phyloP scores from a whole-genome alignment of 2,329 filamentous ascomycete genomes.

The Pestalotiopsis sp. region DNA sequence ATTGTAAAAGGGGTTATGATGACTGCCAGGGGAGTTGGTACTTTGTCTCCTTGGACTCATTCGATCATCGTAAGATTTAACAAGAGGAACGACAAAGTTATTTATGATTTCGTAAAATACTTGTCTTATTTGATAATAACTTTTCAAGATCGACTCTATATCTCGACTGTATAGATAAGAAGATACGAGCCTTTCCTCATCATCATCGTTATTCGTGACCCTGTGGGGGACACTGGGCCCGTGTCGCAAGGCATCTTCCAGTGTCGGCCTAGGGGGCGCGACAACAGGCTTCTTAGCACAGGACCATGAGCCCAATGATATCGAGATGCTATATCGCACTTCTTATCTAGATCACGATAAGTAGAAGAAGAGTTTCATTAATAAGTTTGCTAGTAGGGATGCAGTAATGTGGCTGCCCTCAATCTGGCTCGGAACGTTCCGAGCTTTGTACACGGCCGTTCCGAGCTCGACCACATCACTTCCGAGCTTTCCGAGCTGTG shows the following conservation, averaged over 20 bases:
- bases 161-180: not conserved
- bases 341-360: not conserved
- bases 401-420: not conserved
- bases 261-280: not conserved
- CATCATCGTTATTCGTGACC: constrained; percentile 5
- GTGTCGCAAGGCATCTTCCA: not conserved
- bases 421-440: constrained; percentile 2
- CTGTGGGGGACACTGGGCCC: not conserved
- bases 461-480: not conserved
- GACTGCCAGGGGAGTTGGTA: not conserved
- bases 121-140: not conserved
- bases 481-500: constrained; percentile 5
- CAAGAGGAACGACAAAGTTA: not conserved
- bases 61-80: constrained; percentile 1
- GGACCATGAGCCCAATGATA: not conserved
- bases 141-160: not conserved
- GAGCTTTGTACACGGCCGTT: not conserved
- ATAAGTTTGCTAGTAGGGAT: constrained; percentile 6
- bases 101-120: constrained; percentile 7
- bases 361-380: not conserved
- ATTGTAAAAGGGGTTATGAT: not conserved
- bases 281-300: not conserved
- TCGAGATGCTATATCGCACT: not conserved
- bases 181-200: not conserved
- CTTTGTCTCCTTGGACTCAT: not conserved